A percentile compares a stretch with the other conserved stretches of the same genome.
Evolutionary conservation across 2,329 filamentous ascomycete genomes (phyloP).

Genomic region (Fusarium sp.): DNA sequence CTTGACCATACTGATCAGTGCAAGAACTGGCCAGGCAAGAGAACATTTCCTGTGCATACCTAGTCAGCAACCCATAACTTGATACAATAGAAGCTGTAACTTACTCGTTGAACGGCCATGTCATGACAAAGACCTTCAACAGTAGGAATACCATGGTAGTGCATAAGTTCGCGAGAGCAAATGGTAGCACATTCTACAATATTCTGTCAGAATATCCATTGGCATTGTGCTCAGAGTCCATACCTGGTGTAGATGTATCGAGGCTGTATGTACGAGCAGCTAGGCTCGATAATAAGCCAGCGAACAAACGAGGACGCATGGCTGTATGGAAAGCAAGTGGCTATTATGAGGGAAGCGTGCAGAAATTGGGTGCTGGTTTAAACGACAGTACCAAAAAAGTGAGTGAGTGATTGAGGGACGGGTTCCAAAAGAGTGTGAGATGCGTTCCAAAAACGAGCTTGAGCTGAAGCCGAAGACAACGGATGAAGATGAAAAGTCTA

Average conservation of each 20-base stretch:
- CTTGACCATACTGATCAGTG: conserved; percentile 44
- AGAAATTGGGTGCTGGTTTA: conserved; percentile 35
- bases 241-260: conserved; percentile 24
- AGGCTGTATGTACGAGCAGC: neutral
- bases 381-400: conserved; percentile 50
- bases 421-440: conserved; percentile 48
- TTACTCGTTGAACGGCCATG: conserved; percentile 40
- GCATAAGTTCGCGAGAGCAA: conserved; percentile 30
- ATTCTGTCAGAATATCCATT: neutral
- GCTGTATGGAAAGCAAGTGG: conserved; percentile 10
- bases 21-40: conserved; percentile 47
- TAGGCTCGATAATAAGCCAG: conserved; percentile 23
- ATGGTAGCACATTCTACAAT: conserved; percentile 26
- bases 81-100: neutral
- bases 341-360: conserved; percentile 25
- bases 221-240: neutral
- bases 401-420: conserved; percentile 28
- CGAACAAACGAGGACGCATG: conserved; percentile 39
- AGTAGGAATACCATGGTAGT: conserved; percentile 8
- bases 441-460: conserved; percentile 40
- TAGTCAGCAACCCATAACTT: conserved; percentile 29
- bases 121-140: conserved; percentile 31
- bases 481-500: conserved; percentile 23
- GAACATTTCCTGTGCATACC: conserved; percentile 45
- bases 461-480: conserved; percentile 36